A percentile compares a stretch with the other conserved stretches of the same genome.
phyloP scores from a whole-genome alignment of 129 eudicot species.

The Escallonia rubra region DNA sequence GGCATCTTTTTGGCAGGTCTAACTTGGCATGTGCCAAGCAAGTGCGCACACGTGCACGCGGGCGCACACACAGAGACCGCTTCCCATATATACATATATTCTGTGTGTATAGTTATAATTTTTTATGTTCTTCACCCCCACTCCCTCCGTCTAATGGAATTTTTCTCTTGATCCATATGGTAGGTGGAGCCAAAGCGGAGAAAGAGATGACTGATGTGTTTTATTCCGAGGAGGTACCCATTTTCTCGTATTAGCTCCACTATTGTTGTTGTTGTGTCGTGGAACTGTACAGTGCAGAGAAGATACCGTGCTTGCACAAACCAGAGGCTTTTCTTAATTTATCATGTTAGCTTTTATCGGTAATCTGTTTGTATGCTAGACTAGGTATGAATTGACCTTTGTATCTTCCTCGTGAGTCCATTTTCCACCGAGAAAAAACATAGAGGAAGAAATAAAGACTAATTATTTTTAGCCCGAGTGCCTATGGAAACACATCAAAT shows the following conservation, averaged over 20 bases:
- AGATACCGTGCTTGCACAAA: constrained; percentile 36
- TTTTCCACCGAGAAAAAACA: constrained; percentile 3
- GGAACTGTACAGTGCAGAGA: constrained; percentile 64
- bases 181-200: constrained; percentile 84
- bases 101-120: not conserved
- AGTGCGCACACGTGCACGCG: no score
- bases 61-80: not conserved
- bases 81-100: not conserved
- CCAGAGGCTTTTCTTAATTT: constrained; percentile 33
- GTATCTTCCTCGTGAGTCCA: not conserved
- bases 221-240: constrained; percentile 31
- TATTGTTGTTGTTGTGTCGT: constrained; percentile 33
- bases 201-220: constrained; percentile 40
- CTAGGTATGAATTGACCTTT: constrained; percentile 13
- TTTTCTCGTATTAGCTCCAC: constrained; percentile 35
- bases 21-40: not conserved
- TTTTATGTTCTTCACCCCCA: not conserved
- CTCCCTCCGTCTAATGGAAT: constrained; percentile 8
- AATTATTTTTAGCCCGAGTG: constrained; percentile 2
- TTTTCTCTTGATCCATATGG: constrained; percentile 1
- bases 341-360: constrained; percentile 24
- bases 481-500: not conserved
- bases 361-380: constrained; percentile 27
- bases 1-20: not conserved
- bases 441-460: not conserved